Conservation (phyloP, 2,329 filamentous ascomycete species). For the Endothia cerciana region DNA sequence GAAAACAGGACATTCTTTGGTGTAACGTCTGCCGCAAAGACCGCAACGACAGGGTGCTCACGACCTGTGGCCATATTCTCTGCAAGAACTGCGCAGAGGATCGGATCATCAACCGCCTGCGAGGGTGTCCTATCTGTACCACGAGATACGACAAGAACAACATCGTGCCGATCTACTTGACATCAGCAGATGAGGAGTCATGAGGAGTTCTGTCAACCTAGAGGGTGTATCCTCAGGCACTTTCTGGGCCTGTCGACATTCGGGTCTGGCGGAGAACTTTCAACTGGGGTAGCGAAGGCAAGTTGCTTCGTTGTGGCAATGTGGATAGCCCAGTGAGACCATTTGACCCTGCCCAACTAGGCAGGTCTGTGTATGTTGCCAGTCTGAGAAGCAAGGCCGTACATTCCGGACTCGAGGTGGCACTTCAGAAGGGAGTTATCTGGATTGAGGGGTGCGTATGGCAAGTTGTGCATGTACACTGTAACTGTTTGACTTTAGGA, state of each 20-base stretch:
- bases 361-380: neutral
- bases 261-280: neutral
- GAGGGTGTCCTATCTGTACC: conserved; percentile 94
- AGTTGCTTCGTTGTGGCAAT: neutral
- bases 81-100: conserved; percentile 90
- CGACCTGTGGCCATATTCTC: conserved; percentile 93
- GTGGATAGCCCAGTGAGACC: neutral
- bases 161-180: conserved; percentile 71
- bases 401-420: neutral
- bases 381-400: neutral
- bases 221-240: neutral
- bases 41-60: conserved; percentile 92
- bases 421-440: neutral
- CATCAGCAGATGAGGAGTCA: conserved; percentile 6
- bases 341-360: neutral
- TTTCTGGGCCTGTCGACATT: neutral
- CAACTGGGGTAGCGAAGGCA: neutral
- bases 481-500: conserved; percentile 2
- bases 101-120: conserved; percentile 83
- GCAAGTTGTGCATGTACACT: conserved; percentile 5
- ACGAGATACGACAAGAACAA: conserved; percentile 91
- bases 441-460: conserved; percentile 6
- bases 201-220: neutral
- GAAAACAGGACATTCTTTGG: conserved; percentile 69
- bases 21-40: conserved; percentile 92